Conservation (phyloP, 1,284 basidiomycete species). For the Phaffia rhodozyma region DNA sequence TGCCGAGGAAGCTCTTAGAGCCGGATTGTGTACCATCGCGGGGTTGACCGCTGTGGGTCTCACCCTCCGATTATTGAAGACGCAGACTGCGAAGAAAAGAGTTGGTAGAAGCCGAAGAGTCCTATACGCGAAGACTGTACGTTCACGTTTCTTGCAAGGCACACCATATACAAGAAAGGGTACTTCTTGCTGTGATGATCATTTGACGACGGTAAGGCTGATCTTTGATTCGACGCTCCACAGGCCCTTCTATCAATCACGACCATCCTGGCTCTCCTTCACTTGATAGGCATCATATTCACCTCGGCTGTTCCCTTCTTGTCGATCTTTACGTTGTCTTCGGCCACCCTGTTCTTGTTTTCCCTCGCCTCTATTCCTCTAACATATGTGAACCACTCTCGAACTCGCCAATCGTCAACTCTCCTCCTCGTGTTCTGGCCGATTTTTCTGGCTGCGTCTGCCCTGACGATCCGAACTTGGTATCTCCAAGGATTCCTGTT, state of each 20-base stretch:
- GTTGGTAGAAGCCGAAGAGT: slow-evolving; percentile 41
- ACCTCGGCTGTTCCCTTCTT: slow-evolving; percentile 32
- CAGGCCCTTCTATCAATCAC: slow-evolving; percentile 36
- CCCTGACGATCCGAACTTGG: slow-evolving; percentile 54
- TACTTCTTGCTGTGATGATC: neutral
- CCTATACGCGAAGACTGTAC: slow-evolving; percentile 51
- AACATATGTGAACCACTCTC: slow-evolving; percentile 53
- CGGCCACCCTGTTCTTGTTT: slow-evolving; percentile 26
- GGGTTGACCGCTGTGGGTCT: slow-evolving; percentile 38
- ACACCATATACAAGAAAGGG: neutral
- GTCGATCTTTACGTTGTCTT: slow-evolving; percentile 17
- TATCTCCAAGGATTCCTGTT: slow-evolving; percentile 25
- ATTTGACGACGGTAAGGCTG: neutral
- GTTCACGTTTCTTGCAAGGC: slow-evolving; percentile 26
- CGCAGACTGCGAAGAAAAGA: slow-evolving; percentile 21
- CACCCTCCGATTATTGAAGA: slow-evolving; percentile 29
- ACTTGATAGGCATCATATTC: slow-evolving; percentile 42
- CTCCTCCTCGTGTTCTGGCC: slow-evolving; percentile 77
- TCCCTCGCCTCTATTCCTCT: slow-evolving; percentile 30
- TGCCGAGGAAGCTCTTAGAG: slow-evolving; percentile 61
- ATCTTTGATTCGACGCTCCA: slow-evolving; percentile 22
- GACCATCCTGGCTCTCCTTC: slow-evolving; percentile 47
- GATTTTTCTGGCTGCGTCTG: slow-evolving; percentile 44
- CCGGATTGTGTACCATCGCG: slow-evolving; percentile 43
- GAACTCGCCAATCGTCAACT: slow-evolving; percentile 63